phyloP scores from a whole-genome alignment of 805 yeast species.

The Cyberlindnera maritima region DNA sequence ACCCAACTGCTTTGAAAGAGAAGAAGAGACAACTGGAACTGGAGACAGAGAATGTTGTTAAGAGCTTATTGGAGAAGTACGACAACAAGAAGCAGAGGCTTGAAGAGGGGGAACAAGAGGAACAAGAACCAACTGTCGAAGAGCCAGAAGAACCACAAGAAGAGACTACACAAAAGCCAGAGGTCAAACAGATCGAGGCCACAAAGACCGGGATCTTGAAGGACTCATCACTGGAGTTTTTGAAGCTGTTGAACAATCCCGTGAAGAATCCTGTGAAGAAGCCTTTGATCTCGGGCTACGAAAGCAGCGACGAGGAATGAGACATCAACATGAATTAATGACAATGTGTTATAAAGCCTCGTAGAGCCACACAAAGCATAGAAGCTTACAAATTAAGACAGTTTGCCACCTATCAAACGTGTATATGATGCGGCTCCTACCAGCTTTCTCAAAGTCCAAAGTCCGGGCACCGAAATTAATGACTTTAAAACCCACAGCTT shows the following conservation, averaged over 20 bases:
- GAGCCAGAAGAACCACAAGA: not conserved
- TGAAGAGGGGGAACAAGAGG: constrained; percentile 20
- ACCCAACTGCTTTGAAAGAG: constrained; percentile 53
- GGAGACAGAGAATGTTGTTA: constrained; percentile 40
- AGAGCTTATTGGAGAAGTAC: constrained; percentile 35
- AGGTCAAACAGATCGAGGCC: constrained; percentile 18
- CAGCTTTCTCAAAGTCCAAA: too few relatives aligned
- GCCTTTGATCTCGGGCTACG: constrained; percentile 9
- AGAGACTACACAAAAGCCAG: too few relatives aligned
- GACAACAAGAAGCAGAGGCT: constrained; percentile 27
- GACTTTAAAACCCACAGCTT: too few relatives aligned
- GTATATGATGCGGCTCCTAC: too few relatives aligned
- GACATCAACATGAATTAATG: not conserved
- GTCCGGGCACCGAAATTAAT: too few relatives aligned
- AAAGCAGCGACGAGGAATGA: constrained; percentile 12
- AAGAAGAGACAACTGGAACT: constrained; percentile 36
- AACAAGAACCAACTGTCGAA: constrained; percentile 3
- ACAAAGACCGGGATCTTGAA: constrained; percentile 5
- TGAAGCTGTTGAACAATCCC: constrained; percentile 14
- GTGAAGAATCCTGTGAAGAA: too few relatives aligned
- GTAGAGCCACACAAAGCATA: too few relatives aligned
- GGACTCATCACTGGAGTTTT: constrained; percentile 6
- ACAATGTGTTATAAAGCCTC: not conserved
- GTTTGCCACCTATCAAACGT: too few relatives aligned
- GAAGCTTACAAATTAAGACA: too few relatives aligned